Evolutionary conservation across 225 moss, liverwort and hornwort species (phyloP).

Genomic region (Asterella californica): DNA sequence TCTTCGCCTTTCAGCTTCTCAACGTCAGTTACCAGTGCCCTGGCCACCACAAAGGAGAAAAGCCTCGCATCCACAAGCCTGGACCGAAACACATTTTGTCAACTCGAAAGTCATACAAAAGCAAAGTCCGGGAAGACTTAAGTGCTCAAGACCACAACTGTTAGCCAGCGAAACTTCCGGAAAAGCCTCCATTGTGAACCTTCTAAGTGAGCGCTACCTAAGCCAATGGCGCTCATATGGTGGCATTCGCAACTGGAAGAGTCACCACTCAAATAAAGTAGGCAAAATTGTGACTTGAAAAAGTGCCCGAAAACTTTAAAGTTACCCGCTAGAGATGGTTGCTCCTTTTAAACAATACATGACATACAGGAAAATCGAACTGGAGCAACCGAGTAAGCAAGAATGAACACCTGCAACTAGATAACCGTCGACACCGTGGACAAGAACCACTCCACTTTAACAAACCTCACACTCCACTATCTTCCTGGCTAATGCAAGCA

Average conservation of each 20-base stretch:
- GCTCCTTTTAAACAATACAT: no score
- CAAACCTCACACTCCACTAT: background rate
- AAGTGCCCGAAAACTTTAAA: no score
- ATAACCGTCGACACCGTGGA: background rate
- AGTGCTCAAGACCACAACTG: background rate
- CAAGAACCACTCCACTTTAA: background rate
- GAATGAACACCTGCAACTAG: background rate
- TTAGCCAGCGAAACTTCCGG: background rate
- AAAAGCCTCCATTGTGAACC: background rate
- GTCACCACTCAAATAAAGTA: background rate
- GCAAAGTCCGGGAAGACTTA: background rate
- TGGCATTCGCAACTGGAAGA: background rate
- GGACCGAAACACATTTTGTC: constrained; percentile 12
- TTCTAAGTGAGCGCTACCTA: background rate
- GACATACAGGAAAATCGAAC: background rate
- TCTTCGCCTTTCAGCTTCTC: constrained; percentile 75
- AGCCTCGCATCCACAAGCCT: constrained; percentile 79
- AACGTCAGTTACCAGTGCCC: constrained; percentile 76
- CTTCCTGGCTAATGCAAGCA: background rate
- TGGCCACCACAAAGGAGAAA: constrained; percentile 79
- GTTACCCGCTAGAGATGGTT: no score
- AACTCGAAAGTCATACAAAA: background rate
- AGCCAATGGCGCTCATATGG: background rate
- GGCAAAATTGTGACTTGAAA: no score
- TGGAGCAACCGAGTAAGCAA: background rate